Conservation (phyloP, 1,284 basidiomycete genomes). For the Cryptococcus sp. region DNA sequence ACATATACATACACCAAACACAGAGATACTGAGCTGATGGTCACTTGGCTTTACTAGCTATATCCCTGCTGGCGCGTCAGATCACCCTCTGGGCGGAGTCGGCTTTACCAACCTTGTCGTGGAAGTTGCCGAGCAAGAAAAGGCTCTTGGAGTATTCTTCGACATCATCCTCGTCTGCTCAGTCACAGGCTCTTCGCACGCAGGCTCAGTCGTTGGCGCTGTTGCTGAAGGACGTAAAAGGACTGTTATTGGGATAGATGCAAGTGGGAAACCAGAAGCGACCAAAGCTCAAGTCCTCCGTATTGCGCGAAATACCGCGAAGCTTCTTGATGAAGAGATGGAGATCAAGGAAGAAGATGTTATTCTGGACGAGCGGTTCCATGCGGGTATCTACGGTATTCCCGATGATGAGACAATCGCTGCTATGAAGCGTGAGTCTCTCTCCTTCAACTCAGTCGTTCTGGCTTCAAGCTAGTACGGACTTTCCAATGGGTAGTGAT, state of each 20-base stretch:
- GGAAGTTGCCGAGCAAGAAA: conserved; percentile 40
- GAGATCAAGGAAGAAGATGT: conserved; percentile 34
- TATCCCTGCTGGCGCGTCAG: conserved; percentile 41
- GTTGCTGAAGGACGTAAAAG: conserved; percentile 35
- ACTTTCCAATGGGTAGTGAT: not conserved
- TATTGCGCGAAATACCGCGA: conserved; percentile 35
- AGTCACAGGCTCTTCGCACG: conserved; percentile 41
- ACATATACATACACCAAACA: not conserved
- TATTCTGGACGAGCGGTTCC: conserved; percentile 37
- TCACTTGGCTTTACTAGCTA: conserved; percentile 12
- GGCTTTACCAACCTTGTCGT: conserved; percentile 37
- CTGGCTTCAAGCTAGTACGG: not conserved
- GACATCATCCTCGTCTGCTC: conserved; percentile 40
- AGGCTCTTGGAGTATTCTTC: conserved; percentile 34
- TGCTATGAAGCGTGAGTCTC: conserved; percentile 34
- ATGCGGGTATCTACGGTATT: conserved; percentile 39
- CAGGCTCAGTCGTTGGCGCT: conserved; percentile 36
- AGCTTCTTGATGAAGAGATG: conserved; percentile 23
- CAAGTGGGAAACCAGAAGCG: conserved; percentile 34
- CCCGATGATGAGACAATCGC: conserved; percentile 33
- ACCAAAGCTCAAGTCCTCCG: conserved; percentile 30
- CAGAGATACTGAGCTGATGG: not conserved
- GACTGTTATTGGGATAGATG: conserved; percentile 43
- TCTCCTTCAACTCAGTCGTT: no score
- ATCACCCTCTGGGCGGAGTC: conserved; percentile 37